These are phyloP conservation scores for Phialocephala subalpina DNA, from an alignment of 2,329 filamentous ascomycete species.

Conservation along the genomic window DNA sequence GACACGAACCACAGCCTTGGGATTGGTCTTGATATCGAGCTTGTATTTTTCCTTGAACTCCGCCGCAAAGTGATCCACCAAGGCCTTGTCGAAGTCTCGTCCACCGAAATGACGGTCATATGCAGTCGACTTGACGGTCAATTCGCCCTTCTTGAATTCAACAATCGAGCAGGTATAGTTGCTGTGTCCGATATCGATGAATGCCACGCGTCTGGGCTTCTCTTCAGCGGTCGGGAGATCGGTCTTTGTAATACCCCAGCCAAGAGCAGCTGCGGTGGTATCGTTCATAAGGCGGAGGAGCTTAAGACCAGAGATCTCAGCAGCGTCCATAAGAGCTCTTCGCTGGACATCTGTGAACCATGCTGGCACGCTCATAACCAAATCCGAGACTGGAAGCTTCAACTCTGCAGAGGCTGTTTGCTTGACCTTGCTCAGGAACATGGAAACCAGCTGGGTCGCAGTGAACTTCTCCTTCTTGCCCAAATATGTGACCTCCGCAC, in stretches of 20 bases:
- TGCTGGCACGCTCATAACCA: conserved; percentile 92
- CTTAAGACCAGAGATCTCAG: conserved; percentile 93
- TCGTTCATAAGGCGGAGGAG: conserved; percentile 96
- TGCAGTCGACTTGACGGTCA: conserved; percentile 89
- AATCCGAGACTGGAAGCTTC: conserved; percentile 88
- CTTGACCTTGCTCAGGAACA: conserved; percentile 96
- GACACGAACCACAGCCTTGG: conserved; percentile 88
- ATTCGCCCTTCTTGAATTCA: conserved; percentile 96
- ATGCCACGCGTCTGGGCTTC: conserved; percentile 88
- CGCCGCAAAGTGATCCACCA: conserved; percentile 92
- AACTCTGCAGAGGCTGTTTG: conserved; percentile 86
- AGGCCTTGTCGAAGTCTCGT: conserved; percentile 93
- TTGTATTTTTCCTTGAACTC: conserved; percentile 99
- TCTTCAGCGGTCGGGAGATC: conserved; percentile 90
- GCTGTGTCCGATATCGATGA: conserved; percentile 95
- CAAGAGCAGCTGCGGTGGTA: conserved; percentile 93
- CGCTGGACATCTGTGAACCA: conserved; percentile 98
- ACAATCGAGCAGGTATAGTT: conserved; percentile 95
- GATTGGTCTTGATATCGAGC: conserved; percentile 91
- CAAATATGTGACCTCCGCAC: conserved; percentile 90
- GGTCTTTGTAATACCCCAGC: conserved; percentile 97
- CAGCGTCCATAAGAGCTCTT: conserved; percentile 86
- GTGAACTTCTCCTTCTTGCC: conserved; percentile 96
- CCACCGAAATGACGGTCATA: conserved; percentile 98
- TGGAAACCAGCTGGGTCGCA: conserved; percentile 91